These are phyloP conservation scores for Fusarium robinianum DNA, from an alignment of 2,329 filamentous ascomycete species.

Conservation along the genomic window DNA sequence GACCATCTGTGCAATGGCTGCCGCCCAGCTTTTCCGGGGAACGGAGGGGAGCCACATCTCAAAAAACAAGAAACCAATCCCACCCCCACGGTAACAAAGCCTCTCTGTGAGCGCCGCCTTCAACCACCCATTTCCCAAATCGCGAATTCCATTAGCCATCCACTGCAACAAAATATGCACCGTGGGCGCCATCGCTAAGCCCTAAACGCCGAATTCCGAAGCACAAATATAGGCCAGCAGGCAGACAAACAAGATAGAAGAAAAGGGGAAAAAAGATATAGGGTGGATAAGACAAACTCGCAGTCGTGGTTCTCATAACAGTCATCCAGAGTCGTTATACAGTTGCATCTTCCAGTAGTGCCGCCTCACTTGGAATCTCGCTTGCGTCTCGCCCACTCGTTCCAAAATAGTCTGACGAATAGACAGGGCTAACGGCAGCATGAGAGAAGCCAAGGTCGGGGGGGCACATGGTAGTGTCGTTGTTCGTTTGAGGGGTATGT, in stretches of 20 bases:
- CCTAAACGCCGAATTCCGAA: constrained; percentile 38
- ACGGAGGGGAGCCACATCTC: constrained; percentile 6
- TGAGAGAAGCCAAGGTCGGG: constrained; percentile 3
- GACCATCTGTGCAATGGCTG: constrained; percentile 3
- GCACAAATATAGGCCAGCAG: constrained; percentile 31
- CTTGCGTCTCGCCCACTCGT: constrained; percentile 1
- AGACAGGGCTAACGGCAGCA: neutral
- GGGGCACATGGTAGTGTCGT: constrained; percentile 9
- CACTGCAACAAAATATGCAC: constrained; percentile 13
- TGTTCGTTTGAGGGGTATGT: constrained; percentile 19
- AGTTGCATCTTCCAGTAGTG: constrained; percentile 12
- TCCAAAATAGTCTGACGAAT: constrained; percentile 8
- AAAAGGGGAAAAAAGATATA: constrained; percentile 13
- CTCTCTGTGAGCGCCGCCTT: constrained; percentile 26
- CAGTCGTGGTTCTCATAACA: constrained; percentile 37
- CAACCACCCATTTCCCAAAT: constrained; percentile 25
- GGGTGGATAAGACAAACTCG: constrained; percentile 27
- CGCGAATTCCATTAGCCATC: constrained; percentile 22
- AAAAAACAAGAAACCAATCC: constrained; percentile 19
- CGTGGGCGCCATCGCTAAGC: constrained; percentile 4
- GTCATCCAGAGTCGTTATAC: constrained; percentile 39
- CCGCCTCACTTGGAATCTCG: constrained; percentile 1
- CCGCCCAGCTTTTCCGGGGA: constrained; percentile 3
- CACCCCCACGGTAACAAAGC: constrained; percentile 14
- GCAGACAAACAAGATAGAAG: constrained; percentile 24